These are phyloP conservation scores for Acanthamoeba culbertsoni DNA, from an alignment of 208 protist genomes.

Conservation along the genomic window DNA sequence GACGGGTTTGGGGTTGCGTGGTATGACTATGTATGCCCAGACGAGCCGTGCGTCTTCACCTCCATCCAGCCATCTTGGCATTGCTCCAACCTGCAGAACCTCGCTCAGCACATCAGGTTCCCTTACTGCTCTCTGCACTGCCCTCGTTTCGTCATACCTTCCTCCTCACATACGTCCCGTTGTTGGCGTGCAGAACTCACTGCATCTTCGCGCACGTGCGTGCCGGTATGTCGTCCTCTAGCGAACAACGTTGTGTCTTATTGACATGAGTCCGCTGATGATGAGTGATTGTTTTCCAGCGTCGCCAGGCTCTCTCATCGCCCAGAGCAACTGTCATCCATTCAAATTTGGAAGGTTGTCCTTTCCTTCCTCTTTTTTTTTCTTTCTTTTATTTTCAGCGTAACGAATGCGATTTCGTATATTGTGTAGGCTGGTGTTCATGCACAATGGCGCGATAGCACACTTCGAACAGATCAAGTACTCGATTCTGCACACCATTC, in stretches of 20 bases:
- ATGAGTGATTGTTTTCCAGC: too few relatives aligned
- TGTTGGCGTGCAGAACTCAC: background rate
- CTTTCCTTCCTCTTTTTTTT: background rate
- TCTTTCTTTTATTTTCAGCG: background rate
- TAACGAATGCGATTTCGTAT: background rate
- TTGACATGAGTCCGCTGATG: too few relatives aligned
- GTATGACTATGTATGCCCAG: background rate
- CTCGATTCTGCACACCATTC: background rate
- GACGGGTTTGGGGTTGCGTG: constrained; percentile 33
- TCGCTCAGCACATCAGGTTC: background rate
- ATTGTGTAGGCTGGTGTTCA: background rate
- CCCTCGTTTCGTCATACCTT: background rate
- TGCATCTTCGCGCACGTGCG: constrained; percentile 29
- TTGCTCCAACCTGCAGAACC: constrained; percentile 13
- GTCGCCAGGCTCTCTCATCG: background rate
- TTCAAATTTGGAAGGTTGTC: background rate
- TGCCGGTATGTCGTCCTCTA: background rate
- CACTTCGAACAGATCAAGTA: background rate
- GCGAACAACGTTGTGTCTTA: too few relatives aligned
- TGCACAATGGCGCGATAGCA: constrained; percentile 30
- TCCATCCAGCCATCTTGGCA: constrained; percentile 30
- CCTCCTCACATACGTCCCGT: background rate
- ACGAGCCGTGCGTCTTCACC: constrained; percentile 24
- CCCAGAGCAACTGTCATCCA: background rate
- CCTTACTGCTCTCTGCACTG: background rate